These are phyloP conservation scores for Mariannaea sp. DNA, from an alignment of 2,329 filamentous ascomycete genomes.

Conservation along the genomic window DNA sequence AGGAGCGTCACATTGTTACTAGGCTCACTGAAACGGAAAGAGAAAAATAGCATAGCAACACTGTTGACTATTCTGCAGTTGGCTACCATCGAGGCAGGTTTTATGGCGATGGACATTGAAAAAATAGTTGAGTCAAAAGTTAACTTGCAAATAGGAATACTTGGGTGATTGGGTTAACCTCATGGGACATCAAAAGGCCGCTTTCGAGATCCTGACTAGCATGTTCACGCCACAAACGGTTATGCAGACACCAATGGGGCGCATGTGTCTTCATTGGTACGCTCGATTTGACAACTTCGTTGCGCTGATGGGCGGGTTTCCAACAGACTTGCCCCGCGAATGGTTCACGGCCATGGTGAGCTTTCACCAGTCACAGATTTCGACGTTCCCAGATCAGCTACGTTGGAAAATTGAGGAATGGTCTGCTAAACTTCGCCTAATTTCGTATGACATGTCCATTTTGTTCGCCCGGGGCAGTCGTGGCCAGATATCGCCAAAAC, in stretches of 20 bases:
- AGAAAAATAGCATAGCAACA: slow-evolving; percentile 73
- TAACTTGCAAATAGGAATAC: slow-evolving; percentile 68
- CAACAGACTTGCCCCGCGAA: slow-evolving; percentile 72
- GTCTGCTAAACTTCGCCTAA: slow-evolving; percentile 68
- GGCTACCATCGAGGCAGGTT: slow-evolving; percentile 83
- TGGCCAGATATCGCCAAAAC: slow-evolving; percentile 65
- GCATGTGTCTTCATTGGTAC: slow-evolving; percentile 87
- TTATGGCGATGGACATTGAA: neutral
- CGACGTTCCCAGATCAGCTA: slow-evolving; percentile 64
- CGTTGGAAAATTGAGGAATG: slow-evolving; percentile 70
- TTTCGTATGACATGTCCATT: slow-evolving; percentile 80
- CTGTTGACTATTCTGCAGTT: slow-evolving; percentile 88
- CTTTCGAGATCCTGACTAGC: slow-evolving; percentile 76
- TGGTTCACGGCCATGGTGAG: slow-evolving; percentile 75
- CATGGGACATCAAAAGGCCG: slow-evolving; percentile 89
- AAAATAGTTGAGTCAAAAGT: slow-evolving; percentile 20
- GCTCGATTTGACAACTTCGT: slow-evolving; percentile 84
- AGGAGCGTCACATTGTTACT: slow-evolving; percentile 80
- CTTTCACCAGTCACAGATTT: slow-evolving; percentile 64
- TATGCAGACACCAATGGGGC: slow-evolving; percentile 70
- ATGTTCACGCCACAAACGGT: slow-evolving; percentile 79
- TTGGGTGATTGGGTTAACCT: slow-evolving; percentile 95
- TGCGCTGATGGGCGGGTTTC: slow-evolving; percentile 79
- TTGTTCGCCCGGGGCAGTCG: slow-evolving; percentile 73
- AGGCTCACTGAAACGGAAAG: slow-evolving; percentile 69